phyloP scores from a whole-genome alignment of 192 early-diverging fungal species.

The Umbelopsis ramanniana region DNA sequence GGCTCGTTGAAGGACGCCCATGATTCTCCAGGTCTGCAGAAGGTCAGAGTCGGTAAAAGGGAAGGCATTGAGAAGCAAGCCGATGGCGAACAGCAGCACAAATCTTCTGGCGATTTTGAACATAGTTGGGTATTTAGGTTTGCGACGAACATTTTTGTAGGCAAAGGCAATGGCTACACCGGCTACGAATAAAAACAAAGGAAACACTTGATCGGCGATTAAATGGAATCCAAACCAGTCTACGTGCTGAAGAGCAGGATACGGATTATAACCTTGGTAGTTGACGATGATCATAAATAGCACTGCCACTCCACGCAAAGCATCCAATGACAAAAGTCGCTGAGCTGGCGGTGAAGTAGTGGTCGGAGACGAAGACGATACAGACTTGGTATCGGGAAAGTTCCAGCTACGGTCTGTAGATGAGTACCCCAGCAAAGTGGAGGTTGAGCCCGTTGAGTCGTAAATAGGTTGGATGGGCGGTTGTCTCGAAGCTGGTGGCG shows the following conservation, averaged over 20 bases:
- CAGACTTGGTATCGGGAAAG: background rate
- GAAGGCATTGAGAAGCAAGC: conserved; percentile 35
- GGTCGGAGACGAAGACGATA: background rate
- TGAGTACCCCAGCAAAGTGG: background rate
- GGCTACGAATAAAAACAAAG: conserved; percentile 58
- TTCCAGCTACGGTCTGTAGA: background rate
- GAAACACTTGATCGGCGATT: conserved; percentile 59
- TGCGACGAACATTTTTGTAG: conserved; percentile 1
- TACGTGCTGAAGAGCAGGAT: conserved; percentile 37
- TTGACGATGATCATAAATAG: conserved; percentile 58
- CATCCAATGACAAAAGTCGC: conserved; percentile 49
- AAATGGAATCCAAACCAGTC: conserved; percentile 47
- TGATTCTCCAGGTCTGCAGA: conserved; percentile 26
- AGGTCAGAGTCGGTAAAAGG: conserved; percentile 22
- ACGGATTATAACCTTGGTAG: conserved; percentile 47
- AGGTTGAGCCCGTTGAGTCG: background rate
- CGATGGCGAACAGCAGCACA: conserved; percentile 39
- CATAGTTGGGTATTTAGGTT: background rate
- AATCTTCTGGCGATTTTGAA: conserved; percentile 37
- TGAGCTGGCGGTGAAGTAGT: conserved; percentile 20
- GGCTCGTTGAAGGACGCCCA: conserved; percentile 54
- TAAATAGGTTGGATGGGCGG: no score
- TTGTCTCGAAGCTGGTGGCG: no score
- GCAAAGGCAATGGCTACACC: conserved; percentile 44
- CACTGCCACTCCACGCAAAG: conserved; percentile 50